Evolutionary conservation across 345 rosid genomes (phyloP).

Genomic region (Murraya paniculata): DNA sequence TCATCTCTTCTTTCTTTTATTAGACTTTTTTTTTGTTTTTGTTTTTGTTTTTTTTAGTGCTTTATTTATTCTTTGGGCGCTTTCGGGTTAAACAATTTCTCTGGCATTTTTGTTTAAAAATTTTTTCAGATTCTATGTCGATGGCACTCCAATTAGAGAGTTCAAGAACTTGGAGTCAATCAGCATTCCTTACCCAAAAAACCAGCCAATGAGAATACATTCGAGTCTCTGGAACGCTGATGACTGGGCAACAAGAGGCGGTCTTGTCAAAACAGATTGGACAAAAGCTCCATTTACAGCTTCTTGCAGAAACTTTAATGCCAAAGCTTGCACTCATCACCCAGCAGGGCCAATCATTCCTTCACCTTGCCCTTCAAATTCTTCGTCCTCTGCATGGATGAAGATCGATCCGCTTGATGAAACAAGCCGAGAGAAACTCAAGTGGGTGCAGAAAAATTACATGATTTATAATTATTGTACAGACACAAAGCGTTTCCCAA

Average conservation of each 20-base stretch:
- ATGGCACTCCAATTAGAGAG: conserved; percentile 58
- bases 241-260: conserved; percentile 72
- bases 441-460: conserved; percentile 50
- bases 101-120: too few relatives aligned
- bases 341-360: neutral
- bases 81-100: neutral
- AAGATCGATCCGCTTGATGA: conserved; percentile 36
- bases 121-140: conserved; percentile 47
- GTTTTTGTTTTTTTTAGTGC: too few relatives aligned
- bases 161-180: conserved; percentile 61
- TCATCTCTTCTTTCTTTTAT: neutral
- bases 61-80: neutral
- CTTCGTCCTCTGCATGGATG: conserved; percentile 28
- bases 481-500: conserved; percentile 29
- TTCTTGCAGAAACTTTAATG: conserved; percentile 11
- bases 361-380: conserved; percentile 1
- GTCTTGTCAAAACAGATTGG: conserved; percentile 57
- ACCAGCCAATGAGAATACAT: conserved; percentile 54
- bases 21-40: too few relatives aligned
- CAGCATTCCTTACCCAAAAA: conserved; percentile 50
- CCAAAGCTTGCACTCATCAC: conserved; percentile 6
- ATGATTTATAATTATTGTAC: conserved; percentile 38
- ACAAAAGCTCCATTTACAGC: conserved; percentile 40
- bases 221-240: conserved; percentile 72
- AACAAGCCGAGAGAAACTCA: conserved; percentile 31